A percentile compares a stretch with the other conserved stretches of the same genome.
Conservation (phyloP, 2,329 filamentous ascomycete genomes). For the Diaporthe velutina region DNA sequence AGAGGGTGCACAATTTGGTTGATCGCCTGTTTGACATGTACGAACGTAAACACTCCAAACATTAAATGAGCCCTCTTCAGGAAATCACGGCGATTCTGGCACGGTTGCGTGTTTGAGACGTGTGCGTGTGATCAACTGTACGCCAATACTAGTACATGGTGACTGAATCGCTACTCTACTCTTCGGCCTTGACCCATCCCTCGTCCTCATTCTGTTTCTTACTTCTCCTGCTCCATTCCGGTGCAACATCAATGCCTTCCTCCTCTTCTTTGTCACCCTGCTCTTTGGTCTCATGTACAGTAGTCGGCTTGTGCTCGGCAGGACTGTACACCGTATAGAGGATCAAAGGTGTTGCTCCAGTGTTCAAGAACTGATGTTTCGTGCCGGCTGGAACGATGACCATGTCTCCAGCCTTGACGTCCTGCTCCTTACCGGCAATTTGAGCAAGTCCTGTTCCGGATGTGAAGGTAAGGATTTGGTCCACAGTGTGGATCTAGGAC, state of each 20-base stretch:
- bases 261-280: constrained; percentile 74
- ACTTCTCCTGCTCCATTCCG: constrained; percentile 68
- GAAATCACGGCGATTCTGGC: too few relatives aligned
- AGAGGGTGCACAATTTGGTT: too few relatives aligned
- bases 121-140: not conserved
- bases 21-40: too few relatives aligned
- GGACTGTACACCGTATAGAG: constrained; percentile 74
- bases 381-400: constrained; percentile 72
- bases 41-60: too few relatives aligned
- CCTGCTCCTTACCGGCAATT: constrained; percentile 69
- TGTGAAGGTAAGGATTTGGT: constrained; percentile 75
- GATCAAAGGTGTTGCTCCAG: constrained; percentile 69
- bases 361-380: constrained; percentile 75
- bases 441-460: constrained; percentile 69
- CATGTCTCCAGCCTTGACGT: constrained; percentile 54
- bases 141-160: not conserved
- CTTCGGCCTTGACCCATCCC: constrained; percentile 57
- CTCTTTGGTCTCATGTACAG: constrained; percentile 73
- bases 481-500: constrained; percentile 65
- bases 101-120: too few relatives aligned
- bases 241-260: constrained; percentile 70
- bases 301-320: constrained; percentile 70
- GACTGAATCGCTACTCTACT: not conserved
- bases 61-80: too few relatives aligned
- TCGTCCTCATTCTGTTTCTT: constrained; percentile 67